Conservation (phyloP, 495 filamentous ascomycete genomes). For the Bathelium albidoporum region DNA sequence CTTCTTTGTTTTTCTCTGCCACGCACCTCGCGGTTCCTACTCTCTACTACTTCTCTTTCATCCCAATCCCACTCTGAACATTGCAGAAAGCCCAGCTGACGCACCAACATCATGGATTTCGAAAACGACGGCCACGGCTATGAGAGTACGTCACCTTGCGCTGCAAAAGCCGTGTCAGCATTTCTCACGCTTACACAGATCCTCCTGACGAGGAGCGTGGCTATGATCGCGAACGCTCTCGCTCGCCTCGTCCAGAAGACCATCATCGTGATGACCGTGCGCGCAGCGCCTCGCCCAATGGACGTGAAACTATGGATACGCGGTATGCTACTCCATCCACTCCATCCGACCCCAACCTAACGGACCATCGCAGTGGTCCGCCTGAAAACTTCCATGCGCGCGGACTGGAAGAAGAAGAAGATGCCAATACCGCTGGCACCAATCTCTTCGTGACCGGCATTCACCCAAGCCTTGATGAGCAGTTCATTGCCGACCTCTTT, state of each 20-base stretch:
- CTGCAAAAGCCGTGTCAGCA: background rate
- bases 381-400: conserved; percentile 31
- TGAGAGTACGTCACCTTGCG: background rate
- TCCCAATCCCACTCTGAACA: background rate
- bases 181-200: conserved; percentile 7
- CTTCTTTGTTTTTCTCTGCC: background rate
- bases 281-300: conserved; percentile 47
- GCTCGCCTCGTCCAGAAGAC: conserved; percentile 71
- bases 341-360: conserved; percentile 14
- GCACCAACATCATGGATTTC: background rate
- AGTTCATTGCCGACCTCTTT: conserved; percentile 86
- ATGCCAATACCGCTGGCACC: conserved; percentile 79
- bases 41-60: background rate
- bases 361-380: conserved; percentile 26
- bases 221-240: conserved; percentile 66
- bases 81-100: background rate
- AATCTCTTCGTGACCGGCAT: conserved; percentile 99
- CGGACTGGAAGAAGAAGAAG: conserved; percentile 68
- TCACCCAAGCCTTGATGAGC: conserved; percentile 83
- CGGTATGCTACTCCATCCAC: conserved; percentile 61
- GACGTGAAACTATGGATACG: conserved; percentile 55
- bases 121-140: background rate
- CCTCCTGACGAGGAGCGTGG: conserved; percentile 25
- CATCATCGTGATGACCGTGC: conserved; percentile 38
- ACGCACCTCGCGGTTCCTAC: background rate